phyloP scores from a whole-genome alignment of 257 asterid species.

The Gynochthodes officinalis region DNA sequence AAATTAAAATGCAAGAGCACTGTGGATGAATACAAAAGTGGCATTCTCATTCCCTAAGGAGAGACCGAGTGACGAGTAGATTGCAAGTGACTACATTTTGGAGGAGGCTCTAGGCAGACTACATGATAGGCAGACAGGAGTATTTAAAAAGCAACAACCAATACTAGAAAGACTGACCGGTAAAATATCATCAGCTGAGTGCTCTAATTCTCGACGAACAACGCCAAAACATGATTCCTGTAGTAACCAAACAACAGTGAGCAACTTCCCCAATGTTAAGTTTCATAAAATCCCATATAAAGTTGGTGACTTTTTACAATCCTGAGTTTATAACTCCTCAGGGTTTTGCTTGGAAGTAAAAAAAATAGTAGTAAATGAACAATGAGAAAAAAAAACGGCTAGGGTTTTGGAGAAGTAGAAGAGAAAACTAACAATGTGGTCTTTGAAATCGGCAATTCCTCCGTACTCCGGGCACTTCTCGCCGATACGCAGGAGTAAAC shows the following conservation, averaged over 20 bases:
- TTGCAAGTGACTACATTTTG: no score
- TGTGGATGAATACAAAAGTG: no score
- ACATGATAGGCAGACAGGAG: no score
- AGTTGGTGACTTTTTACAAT: background rate
- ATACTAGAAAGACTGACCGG: conserved; percentile 37
- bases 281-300: no score
- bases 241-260: conserved; percentile 12
- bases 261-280: background rate
- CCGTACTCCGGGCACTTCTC: conserved; percentile 91
- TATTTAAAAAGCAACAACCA: no score
- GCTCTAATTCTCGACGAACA: conserved; percentile 82
- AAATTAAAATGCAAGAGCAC: background rate
- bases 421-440: conserved; percentile 62
- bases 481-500: conserved; percentile 78
- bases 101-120: no score
- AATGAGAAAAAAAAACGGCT: conserved; percentile 12
- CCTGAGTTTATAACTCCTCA: background rate
- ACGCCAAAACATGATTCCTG: conserved; percentile 91
- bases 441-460: conserved; percentile 70
- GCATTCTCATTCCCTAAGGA: no score
- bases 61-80: no score
- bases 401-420: conserved; percentile 33
- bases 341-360: background rate
- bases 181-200: conserved; percentile 53
- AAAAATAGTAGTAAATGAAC: background rate